A percentile compares a stretch with the other conserved stretches of the same genome.
phyloP scores from a whole-genome alignment of 306 rosid species.

The Vicia sativa region DNA sequence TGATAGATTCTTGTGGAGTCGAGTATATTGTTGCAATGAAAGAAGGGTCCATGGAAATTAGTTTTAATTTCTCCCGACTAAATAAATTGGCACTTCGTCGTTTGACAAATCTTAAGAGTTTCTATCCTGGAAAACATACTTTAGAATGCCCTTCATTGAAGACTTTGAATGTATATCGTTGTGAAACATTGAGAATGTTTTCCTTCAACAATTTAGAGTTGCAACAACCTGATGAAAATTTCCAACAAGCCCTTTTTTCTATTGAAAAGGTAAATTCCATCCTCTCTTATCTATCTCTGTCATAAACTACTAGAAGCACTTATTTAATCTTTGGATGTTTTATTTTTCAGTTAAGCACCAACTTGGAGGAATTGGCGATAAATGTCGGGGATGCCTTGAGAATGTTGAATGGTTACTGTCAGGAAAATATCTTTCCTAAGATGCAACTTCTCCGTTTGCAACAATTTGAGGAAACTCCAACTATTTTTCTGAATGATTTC shows the following conservation, averaged over 20 bases:
- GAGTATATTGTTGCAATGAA: neutral
- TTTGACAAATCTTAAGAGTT: neutral
- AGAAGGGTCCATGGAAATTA: neutral
- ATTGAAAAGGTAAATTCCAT: conserved; percentile 1
- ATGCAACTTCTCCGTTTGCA: neutral
- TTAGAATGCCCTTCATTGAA: conserved; percentile 17
- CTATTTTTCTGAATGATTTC: neutral
- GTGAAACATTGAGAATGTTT: conserved; percentile 21
- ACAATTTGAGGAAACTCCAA: neutral
- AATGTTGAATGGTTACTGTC: neutral
- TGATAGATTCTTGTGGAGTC: neutral
- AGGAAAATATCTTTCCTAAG: neutral
- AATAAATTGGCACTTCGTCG: fast-evolving
- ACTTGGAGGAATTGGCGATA: neutral
- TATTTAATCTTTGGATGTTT: neutral
- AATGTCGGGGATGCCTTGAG: neutral
- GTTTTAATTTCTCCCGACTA: neutral
- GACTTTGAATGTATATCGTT: neutral
- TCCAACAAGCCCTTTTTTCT: neutral
- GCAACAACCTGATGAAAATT: neutral
- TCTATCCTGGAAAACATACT: neutral
- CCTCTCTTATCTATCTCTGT: neutral
- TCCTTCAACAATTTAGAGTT: neutral
- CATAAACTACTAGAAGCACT: neutral
- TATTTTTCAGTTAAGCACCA: neutral